Evolutionary conservation across 2,329 filamentous ascomycete species (phyloP), one percentile per base, ranked within the genome.

Genomic region (Bipolaris gigantea): DNA sequence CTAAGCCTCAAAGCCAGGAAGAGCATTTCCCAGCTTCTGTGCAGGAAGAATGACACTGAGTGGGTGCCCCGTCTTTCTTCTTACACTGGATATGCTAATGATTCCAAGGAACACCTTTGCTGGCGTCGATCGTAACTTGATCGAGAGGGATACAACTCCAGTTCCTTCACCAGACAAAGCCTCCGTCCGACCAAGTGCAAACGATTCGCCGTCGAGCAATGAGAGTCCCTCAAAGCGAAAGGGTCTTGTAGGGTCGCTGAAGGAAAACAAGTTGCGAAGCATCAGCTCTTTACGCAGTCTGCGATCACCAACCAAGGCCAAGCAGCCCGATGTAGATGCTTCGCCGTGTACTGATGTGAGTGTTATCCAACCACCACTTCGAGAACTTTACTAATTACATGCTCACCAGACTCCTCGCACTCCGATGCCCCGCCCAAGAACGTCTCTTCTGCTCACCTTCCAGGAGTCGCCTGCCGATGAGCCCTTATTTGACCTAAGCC

Each of bases 1-100:
- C 58, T 72, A 21, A 61, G 60, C 18, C 45, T 70, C 39, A 60
- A 61, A 47, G 63, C 65, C 11, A 72, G 64, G 50, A 70, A 67
- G 57, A 72, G 70, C 40, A 52, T 71, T 35, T 64, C 67, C 5
- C 66, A 63, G 15, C 62, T 71, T 52, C 64, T 67, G 59, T 56
- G 57, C 32, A 48, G 47, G n/a, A 43, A 60, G 5, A 48, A 33
- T n/a, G 25, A 19, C 15, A 15, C 44, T 10, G 25, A 27, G 40
- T 48, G 25, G 30, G 50, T 53, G 4, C 7, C 10, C 5, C 6
- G 9, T 21, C 11, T 15, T 40, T 4, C 15, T 27, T 2, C 11
- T 18, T 19, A 13, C 7, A 19, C n/a, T 45, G 36, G 11, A 36
- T 3, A 35, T 49, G 23, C 56, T 61, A 11, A 61, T 39, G 35